Evolutionary conservation across 2,329 filamentous ascomycete genomes (phyloP).

Genomic region (Sporothrix variecibatus): DNA sequence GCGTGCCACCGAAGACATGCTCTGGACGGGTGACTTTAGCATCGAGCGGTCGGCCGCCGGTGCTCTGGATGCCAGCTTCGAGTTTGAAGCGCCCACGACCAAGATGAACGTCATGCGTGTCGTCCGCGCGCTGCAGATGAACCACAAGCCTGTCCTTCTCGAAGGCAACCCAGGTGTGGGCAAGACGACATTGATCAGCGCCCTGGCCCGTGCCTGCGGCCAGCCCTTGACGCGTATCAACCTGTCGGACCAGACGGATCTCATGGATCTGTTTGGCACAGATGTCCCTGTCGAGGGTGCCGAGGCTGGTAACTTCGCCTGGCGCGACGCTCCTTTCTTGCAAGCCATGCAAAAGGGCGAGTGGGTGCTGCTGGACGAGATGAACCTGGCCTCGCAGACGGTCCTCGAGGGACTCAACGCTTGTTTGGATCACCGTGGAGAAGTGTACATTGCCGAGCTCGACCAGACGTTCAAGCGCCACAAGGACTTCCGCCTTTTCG

Average conservation of each 20-base stretch:
- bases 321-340: slow-evolving; percentile 93
- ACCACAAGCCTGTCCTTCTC: slow-evolving; percentile 80
- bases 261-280: slow-evolving; percentile 96
- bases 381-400: slow-evolving; percentile 97
- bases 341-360: slow-evolving; percentile 95
- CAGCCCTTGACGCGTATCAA: slow-evolving; percentile 91
- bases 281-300: slow-evolving; percentile 95
- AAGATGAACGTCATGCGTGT: slow-evolving; percentile 88
- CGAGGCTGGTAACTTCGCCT: slow-evolving; percentile 85
- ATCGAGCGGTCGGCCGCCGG: slow-evolving; percentile 57
- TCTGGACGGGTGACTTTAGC: slow-evolving; percentile 75
- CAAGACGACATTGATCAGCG: slow-evolving; percentile 90
- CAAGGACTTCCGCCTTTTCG: slow-evolving; percentile 88
- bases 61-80: slow-evolving; percentile 60
- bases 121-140: slow-evolving; percentile 81
- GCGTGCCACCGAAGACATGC: slow-evolving; percentile 49
- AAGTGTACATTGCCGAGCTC: slow-evolving; percentile 92
- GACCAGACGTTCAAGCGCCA: slow-evolving; percentile 93
- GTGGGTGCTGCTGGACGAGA: slow-evolving; percentile 96
- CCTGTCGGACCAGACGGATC: slow-evolving; percentile 93
- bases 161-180: slow-evolving; percentile 98
- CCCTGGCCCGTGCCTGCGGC: slow-evolving; percentile 77
- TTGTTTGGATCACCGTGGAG: slow-evolving; percentile 92
- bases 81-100: slow-evolving; percentile 87
- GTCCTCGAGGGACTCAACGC: slow-evolving; percentile 95